Percentiles rank a stretch among this genome's conserved stretches.
Evolutionary conservation across 164 flowering plant genomes (phyloP).

Genomic region (Umbellularia californica): DNA sequence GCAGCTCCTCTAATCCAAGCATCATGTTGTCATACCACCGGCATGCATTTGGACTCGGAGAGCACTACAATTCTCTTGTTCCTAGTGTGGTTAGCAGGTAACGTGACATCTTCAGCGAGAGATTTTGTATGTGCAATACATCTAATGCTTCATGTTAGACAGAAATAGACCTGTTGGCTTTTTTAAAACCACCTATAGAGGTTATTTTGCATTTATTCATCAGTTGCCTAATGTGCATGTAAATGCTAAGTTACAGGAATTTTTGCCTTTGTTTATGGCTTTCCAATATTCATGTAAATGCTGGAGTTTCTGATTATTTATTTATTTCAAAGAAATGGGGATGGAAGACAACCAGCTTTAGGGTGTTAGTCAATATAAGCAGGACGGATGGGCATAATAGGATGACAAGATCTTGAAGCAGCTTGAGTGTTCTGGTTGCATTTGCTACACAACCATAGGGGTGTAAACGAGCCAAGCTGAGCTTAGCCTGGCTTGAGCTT

Average conservation of each 20-base stretch:
- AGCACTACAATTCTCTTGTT: slow-evolving; percentile 91
- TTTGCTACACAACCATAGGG: not conserved
- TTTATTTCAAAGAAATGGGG: not conserved
- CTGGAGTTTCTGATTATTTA: not conserved
- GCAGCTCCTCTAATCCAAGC: slow-evolving; percentile 30
- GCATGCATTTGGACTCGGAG: slow-evolving; percentile 94
- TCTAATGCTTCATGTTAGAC: not conserved
- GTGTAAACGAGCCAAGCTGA: not conserved
- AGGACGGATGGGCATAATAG: no score
- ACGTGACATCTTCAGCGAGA: not conserved
- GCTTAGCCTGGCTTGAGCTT: no score
- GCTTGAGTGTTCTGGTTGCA: not conserved
- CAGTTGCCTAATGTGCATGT: not conserved
- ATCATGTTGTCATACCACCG: slow-evolving; percentile 73
- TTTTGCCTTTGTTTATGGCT: not conserved
- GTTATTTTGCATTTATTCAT: not conserved
- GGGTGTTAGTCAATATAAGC: no score
- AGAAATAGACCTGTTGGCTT: not conserved
- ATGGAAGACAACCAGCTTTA: no score
- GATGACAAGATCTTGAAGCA: no score
- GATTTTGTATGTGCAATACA: not conserved
- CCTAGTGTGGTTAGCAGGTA: slow-evolving; percentile 29
- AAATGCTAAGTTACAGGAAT: not conserved
- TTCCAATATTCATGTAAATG: not conserved
- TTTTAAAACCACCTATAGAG: not conserved